phyloP scores from a whole-genome alignment of 2,329 filamentous ascomycete species.

The Cryphonectria parasitica region DNA sequence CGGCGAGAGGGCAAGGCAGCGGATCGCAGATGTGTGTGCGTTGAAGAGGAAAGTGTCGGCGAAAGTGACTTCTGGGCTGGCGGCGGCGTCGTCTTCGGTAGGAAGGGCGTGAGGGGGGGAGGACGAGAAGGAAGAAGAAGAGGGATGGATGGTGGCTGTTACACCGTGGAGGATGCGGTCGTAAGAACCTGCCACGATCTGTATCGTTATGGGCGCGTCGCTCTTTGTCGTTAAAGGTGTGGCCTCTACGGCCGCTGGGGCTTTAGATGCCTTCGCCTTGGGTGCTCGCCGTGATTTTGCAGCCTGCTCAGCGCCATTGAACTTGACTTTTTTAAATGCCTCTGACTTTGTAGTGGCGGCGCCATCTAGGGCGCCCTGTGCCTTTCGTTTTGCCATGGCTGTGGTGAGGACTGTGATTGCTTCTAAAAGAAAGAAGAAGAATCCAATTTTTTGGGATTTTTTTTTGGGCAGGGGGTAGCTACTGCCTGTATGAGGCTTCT shows the following conservation, averaged over 20 bases:
- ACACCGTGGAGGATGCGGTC: slow-evolving; percentile 91
- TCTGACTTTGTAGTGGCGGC: slow-evolving; percentile 25
- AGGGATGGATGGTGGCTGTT: slow-evolving; percentile 68
- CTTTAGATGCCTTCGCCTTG: slow-evolving; percentile 29
- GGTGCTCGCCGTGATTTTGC: slow-evolving; percentile 12
- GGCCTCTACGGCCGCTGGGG: slow-evolving; percentile 29
- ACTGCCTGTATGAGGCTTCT: neutral
- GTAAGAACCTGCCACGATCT: slow-evolving; percentile 92
- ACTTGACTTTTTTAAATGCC: slow-evolving; percentile 20
- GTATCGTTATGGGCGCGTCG: slow-evolving; percentile 55
- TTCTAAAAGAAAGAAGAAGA: too few species aligned
- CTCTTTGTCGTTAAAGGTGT: slow-evolving; percentile 44
- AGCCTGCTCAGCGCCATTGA: slow-evolving; percentile 4
- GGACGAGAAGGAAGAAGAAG: slow-evolving; percentile 23
- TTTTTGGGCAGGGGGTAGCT: neutral
- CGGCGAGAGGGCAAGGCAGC: slow-evolving; percentile 84
- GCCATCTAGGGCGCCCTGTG: slow-evolving; percentile 32
- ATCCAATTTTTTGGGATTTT: neutral
- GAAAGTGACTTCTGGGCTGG: slow-evolving; percentile 62
- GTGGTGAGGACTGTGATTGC: neutral
- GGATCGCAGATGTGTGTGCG: slow-evolving; percentile 87
- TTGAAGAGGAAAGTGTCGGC: slow-evolving; percentile 95
- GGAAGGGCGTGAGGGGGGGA: neutral
- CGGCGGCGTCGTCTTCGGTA: slow-evolving; percentile 4
- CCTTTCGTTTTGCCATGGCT: slow-evolving; percentile 39